Base-by-base conservation (phyloP, 306 rosid genomes). In the Acacia confusa region DNA sequence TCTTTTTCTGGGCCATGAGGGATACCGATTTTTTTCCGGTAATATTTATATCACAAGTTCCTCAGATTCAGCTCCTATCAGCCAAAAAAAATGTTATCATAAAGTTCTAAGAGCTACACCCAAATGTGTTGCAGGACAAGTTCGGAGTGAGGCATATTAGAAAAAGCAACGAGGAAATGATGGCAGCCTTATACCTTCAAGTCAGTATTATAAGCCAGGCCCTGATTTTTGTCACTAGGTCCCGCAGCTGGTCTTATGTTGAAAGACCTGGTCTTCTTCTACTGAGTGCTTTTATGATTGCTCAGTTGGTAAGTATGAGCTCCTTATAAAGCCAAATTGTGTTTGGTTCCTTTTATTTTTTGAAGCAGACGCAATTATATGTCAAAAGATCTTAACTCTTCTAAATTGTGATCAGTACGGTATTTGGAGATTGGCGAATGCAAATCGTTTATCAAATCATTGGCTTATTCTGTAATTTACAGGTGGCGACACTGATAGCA, bases 171-270 rank as follows among this genome's bases (percentile, higher is more conserved):
- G 24, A n/a, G 0, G 91, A 88, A 88, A 96, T 93, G 97, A 96
- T 93, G 99, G 97, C 99, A 55, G 99, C 99, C 5, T 79, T 96
- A 15, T 96, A 96, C 88, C 93, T 96, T 43, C 99, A 96, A 96
- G 99, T 96, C 82, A 96, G 99, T 88, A 96, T 96, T 82, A 88
- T 96, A 53, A 96, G 99, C 74, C 99, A 96, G 84, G 99, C 99
- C 47, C 87, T 96, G 28, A 96, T 96, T 82, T 96, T 96, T 22
- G 99, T 96, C 60, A 96, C 99, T 1, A 90, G 99, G 87, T 96
- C 99, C 43, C 98, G 98, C 60, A 88, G 99, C 88, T 96, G 97
- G 97, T 96, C 99, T 69, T 92, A 43, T 53, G 53, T 88, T 25
- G 98, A 96, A 80, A 94, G 98, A 76, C 99, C 99, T 9, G 98